These are phyloP conservation scores for Cytauxzoon felis DNA, from an alignment of 169 alveolate species.

Conservation along the genomic window DNA sequence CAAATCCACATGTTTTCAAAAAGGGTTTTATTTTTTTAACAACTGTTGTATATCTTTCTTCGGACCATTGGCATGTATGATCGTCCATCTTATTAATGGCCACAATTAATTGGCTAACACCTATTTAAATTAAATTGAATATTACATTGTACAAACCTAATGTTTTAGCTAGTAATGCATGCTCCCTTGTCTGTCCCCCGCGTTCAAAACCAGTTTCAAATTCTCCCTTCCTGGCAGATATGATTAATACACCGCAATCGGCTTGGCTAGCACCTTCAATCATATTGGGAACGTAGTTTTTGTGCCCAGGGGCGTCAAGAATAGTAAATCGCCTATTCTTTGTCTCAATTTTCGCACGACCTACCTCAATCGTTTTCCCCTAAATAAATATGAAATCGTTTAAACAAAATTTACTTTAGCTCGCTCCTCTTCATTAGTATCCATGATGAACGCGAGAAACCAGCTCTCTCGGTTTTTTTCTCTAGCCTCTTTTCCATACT, in stretches of 20 bases:
- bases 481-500: conserved; percentile 97
- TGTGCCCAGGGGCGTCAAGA: conserved; percentile 99
- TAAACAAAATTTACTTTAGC: conserved; percentile 68
- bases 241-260: conserved; percentile 97
- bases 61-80: conserved; percentile 92
- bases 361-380: conserved; percentile 99
- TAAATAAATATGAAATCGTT: not conserved
- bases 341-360: conserved; percentile 95
- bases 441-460: conserved; percentile 99
- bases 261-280: conserved; percentile 99
- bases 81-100: conserved; percentile 99
- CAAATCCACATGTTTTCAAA: conserved; percentile 86
- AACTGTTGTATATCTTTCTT: conserved; percentile 83
- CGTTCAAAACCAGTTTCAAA: conserved; percentile 99
- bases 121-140: conserved; percentile 55
- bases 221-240: conserved; percentile 96
- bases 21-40: conserved; percentile 84
- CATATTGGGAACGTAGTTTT: conserved; percentile 98
- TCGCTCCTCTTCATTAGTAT: conserved; percentile 97
- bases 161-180: conserved; percentile 97
- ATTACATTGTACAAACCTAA: conserved; percentile 62
- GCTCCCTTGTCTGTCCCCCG: conserved; percentile 99
- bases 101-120: conserved; percentile 93
- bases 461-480: conserved; percentile 97
- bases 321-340: conserved; percentile 92